Evolutionary conservation across 352 stramenopile species (phyloP).

Genomic region (Phytopythium oedochilum): DNA sequence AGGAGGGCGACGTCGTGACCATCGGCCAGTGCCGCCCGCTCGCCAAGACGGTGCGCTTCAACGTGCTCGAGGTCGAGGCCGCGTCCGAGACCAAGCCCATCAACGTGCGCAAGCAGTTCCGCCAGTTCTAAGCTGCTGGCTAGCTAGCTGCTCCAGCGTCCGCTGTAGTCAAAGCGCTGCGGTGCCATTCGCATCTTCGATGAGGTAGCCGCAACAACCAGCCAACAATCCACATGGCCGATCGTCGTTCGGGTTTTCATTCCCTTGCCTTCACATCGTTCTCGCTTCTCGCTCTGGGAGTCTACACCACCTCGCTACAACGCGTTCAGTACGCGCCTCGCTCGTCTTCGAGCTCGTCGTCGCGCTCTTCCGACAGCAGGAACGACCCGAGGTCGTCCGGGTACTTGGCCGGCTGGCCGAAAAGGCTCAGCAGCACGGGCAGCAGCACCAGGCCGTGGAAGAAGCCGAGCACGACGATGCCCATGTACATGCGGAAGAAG

Average conservation of each 20-base stretch:
- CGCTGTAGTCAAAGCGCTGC: not conserved
- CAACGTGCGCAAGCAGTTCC: conserved; percentile 99
- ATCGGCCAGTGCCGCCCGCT: conserved; percentile 99
- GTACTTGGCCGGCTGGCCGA: conserved; percentile 44
- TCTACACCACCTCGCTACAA: not conserved
- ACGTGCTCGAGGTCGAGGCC: conserved; percentile 97
- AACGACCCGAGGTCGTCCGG: conserved; percentile 69
- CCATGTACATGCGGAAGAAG: conserved; percentile 93
- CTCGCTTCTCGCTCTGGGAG: not conserved
- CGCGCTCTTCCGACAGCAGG: conserved; percentile 59
- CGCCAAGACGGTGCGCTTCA: conserved; percentile 99
- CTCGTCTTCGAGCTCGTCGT: conserved; percentile 52
- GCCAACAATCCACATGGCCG: conserved; percentile 5
- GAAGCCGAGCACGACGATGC: conserved; percentile 81
- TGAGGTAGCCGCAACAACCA: not conserved
- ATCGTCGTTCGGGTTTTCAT: conserved; percentile 13
- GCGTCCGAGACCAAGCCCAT: conserved; percentile 94
- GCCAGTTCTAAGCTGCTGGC: conserved; percentile 92
- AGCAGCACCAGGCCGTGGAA: conserved; percentile 82
- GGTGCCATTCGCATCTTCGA: not conserved
- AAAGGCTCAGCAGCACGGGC: conserved; percentile 76
- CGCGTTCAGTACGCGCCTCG: conserved; percentile 2
- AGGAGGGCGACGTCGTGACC: conserved; percentile 99
- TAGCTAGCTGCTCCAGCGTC: too few relatives aligned
- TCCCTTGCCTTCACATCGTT: conserved; percentile 1